Evolutionary conservation across 108 stramenopile genomes (phyloP).

Genomic region (Cyclotella atomus): DNA sequence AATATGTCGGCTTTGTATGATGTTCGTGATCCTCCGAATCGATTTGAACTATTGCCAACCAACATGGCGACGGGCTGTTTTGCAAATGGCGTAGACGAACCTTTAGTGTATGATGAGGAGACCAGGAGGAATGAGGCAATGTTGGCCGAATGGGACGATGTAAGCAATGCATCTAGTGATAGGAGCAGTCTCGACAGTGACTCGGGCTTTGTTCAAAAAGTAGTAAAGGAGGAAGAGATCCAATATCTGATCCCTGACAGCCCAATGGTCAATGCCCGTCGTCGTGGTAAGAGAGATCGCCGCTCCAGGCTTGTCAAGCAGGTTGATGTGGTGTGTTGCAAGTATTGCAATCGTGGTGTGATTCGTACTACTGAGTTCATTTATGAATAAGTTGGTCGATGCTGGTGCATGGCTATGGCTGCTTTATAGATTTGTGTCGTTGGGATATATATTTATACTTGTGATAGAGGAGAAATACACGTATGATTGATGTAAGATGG

Average conservation of each 20-base stretch:
- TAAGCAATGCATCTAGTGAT: neutral
- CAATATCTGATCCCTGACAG: neutral
- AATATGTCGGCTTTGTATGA: neutral
- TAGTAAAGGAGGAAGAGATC: conserved; percentile 1
- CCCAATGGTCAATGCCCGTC: neutral
- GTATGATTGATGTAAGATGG: too few species aligned
- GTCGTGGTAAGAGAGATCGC: neutral
- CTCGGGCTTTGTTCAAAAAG: neutral
- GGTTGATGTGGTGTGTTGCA: neutral
- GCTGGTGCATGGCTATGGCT: too few species aligned
- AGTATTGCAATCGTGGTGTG: conserved; percentile 1
- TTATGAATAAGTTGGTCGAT: neutral
- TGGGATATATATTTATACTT: too few species aligned
- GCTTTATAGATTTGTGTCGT: too few species aligned
- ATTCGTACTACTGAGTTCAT: conserved; percentile 1
- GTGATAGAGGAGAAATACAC: too few species aligned
- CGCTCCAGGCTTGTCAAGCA: neutral
- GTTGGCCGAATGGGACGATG: neutral
- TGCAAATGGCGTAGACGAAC: neutral
- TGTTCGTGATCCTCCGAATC: neutral
- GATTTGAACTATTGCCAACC: neutral
- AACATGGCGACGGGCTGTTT: neutral
- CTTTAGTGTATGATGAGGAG: neutral
- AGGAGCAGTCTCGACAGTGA: neutral
- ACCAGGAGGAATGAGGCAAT: conserved; percentile 6